These are phyloP conservation scores for Gautieria morchelliformis DNA, from an alignment of 768 basidiomycete genomes.

Conservation along the genomic window DNA sequence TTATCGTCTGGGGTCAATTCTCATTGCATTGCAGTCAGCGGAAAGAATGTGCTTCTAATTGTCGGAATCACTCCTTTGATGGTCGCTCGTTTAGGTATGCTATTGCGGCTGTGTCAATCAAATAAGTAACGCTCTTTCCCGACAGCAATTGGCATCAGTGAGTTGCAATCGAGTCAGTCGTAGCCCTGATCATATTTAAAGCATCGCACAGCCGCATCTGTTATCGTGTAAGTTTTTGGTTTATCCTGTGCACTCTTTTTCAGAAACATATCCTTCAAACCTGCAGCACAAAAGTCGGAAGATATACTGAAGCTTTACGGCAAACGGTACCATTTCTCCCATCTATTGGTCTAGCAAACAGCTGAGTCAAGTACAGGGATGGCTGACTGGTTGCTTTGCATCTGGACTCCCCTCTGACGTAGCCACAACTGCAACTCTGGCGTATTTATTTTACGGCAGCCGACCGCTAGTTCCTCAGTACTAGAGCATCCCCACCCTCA, in stretches of 20 bases:
- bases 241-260: neutral
- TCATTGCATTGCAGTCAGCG: neutral
- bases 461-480: neutral
- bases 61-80: neutral
- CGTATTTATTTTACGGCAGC: neutral
- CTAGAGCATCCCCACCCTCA: neutral
- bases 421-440: neutral
- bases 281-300: neutral
- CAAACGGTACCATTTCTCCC: neutral
- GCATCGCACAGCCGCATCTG: neutral
- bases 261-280: neutral
- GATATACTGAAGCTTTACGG: neutral
- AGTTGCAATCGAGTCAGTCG: neutral
- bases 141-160: constrained; percentile 1
- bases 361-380: neutral
- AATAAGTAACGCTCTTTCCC: too few relatives aligned
- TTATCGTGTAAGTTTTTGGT: neutral
- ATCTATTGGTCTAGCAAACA: neutral
- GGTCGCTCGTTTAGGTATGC: constrained; percentile 1
- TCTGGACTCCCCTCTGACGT: neutral
- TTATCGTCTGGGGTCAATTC: neutral
- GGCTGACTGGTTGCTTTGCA: constrained; percentile 1
- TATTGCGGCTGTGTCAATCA: too few relatives aligned
- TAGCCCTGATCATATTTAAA: neutral
- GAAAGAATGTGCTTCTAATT: neutral